phyloP scores from a whole-genome alignment of 495 filamentous ascomycete species.

The Penicillium paxilli region DNA sequence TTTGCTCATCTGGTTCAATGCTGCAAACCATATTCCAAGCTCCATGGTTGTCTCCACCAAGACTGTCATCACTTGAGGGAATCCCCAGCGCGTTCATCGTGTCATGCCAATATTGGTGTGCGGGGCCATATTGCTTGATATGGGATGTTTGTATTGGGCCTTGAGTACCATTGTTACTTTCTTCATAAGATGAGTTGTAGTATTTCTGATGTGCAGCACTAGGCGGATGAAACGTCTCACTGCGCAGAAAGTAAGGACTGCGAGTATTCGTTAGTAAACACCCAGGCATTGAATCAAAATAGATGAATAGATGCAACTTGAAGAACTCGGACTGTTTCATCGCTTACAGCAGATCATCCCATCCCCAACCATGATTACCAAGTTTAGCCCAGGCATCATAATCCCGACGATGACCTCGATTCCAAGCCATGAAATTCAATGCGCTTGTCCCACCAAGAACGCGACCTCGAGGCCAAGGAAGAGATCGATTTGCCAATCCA shows the following conservation, averaged over 20 bases:
- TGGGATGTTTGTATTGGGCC: constrained; percentile 49
- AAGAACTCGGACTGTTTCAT: neutral
- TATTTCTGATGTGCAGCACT: constrained; percentile 27
- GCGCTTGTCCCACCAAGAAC: constrained; percentile 45
- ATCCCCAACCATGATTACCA: constrained; percentile 15
- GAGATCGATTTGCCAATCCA: constrained; percentile 30
- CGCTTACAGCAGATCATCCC: constrained; percentile 14
- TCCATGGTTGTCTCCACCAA: constrained; percentile 44
- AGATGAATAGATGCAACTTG: too few species aligned
- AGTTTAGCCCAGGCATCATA: constrained; percentile 23
- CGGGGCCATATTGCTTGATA: constrained; percentile 37
- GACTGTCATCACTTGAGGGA: constrained; percentile 35
- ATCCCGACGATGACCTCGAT: constrained; percentile 45
- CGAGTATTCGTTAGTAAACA: too few species aligned
- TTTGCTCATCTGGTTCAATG: constrained; percentile 5
- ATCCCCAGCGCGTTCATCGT: constrained; percentile 43
- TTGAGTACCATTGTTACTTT: constrained; percentile 32
- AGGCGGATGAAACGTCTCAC: constrained; percentile 47
- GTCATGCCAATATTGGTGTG: constrained; percentile 49
- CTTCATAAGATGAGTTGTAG: constrained; percentile 27
- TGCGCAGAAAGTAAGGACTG: constrained; percentile 20
- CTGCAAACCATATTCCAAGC: constrained; percentile 41
- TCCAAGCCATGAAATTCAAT: constrained; percentile 53
- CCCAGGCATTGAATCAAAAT: too few species aligned
- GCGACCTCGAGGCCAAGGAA: constrained; percentile 38